Conservation (phyloP, 805 yeast genomes). For the Wickerhamomyces ciferrii region DNA sequence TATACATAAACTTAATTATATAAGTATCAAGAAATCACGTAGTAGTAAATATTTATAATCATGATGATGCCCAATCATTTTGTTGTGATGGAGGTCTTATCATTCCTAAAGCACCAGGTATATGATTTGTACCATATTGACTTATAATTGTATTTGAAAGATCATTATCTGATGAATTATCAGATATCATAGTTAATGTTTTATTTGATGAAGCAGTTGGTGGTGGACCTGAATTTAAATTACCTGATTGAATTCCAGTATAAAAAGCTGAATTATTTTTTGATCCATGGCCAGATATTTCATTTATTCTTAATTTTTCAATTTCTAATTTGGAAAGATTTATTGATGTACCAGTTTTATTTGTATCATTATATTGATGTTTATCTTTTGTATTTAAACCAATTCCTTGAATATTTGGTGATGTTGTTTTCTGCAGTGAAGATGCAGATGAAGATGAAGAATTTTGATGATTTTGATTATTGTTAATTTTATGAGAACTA, state of each 20-base stretch:
- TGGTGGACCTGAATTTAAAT: not conserved
- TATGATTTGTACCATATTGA: slow-evolving; percentile 10
- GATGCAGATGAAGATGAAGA: not conserved
- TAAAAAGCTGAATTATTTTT: not conserved
- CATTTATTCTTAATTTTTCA: not conserved
- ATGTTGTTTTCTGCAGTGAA: not conserved
- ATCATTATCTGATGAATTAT: slow-evolving; percentile 1
- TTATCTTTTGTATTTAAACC: no score
- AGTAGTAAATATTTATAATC: no score
- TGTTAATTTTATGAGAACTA: slow-evolving; percentile 1
- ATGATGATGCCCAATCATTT: slow-evolving; percentile 15
- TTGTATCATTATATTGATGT: no score
- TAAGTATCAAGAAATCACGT: no score
- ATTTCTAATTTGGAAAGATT: not conserved
- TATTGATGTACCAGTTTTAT: no score
- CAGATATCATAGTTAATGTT: not conserved
- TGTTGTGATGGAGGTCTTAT: slow-evolving; percentile 12
- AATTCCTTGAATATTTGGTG: not conserved
- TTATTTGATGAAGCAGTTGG: slow-evolving; percentile 4
- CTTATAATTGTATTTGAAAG: slow-evolving; percentile 9
- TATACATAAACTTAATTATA: no score
- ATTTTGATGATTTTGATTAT: not conserved
- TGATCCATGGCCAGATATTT: no score
- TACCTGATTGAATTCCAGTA: not conserved
- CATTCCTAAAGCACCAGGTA: slow-evolving; percentile 12